phyloP scores from a whole-genome alignment of 2,329 filamentous ascomycete genomes.

The Ophiocordyceps camponoti-saundersi region DNA sequence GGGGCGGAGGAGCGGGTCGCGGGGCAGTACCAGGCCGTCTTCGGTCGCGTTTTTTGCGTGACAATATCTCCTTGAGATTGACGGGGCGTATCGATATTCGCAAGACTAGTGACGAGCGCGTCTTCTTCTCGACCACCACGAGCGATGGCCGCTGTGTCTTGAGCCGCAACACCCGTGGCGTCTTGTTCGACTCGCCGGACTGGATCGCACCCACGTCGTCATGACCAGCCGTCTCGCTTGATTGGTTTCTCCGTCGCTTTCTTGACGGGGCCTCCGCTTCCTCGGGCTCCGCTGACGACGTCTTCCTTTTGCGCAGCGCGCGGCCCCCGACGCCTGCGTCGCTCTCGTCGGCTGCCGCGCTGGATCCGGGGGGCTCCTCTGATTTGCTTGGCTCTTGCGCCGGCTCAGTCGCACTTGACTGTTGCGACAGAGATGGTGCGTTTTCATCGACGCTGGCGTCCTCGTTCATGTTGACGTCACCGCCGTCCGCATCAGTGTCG shows the following conservation, averaged over 20 bases:
- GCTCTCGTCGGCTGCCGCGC: constrained; percentile 52
- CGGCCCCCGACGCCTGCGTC: constrained; percentile 63
- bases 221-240: constrained; percentile 22
- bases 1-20: constrained; percentile 9
- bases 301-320: constrained; percentile 68
- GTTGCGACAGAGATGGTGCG: constrained; percentile 8
- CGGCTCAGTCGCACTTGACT: constrained; percentile 19
- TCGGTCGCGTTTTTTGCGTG: constrained; percentile 16
- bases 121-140: constrained; percentile 22
- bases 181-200: constrained; percentile 11
- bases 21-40: constrained; percentile 8
- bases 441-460: constrained; percentile 8
- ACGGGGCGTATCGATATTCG: constrained; percentile 19
- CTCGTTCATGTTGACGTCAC: constrained; percentile 13
- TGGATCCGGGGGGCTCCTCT: constrained; percentile 51
- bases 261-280: constrained; percentile 33
- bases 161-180: constrained; percentile 42
- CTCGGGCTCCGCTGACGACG: constrained; percentile 50
- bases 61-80: constrained; percentile 20
- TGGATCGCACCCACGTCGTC: constrained; percentile 17
- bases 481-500: constrained; percentile 14
- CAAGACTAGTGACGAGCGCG: constrained; percentile 16
- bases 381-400: constrained; percentile 28
- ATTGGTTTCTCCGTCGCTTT: constrained; percentile 34
- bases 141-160: constrained; percentile 24